phyloP scores from a whole-genome alignment of 2,329 filamentous ascomycete genomes.

The Davidsoniella eucalypti region DNA sequence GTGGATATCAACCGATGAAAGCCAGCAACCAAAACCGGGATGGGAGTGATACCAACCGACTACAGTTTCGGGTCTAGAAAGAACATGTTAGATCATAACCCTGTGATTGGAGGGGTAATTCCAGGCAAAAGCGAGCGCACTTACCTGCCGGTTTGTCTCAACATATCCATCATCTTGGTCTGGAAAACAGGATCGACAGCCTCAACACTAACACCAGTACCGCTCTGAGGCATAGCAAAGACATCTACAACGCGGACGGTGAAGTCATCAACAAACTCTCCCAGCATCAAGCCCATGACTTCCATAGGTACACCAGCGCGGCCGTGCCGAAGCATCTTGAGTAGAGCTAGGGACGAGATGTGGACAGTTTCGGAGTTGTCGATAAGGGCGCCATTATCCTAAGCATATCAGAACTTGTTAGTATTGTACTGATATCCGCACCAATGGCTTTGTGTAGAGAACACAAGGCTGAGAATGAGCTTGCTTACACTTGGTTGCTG shows the following conservation, averaged over 20 bases:
- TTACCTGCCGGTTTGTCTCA: constrained; percentile 88
- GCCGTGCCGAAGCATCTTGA: constrained; percentile 98
- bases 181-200: constrained; percentile 97
- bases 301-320: constrained; percentile 98
- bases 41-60: constrained; percentile 99
- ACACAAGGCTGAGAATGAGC: background rate
- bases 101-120: background rate
- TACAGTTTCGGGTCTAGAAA: constrained; percentile 70
- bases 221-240: constrained; percentile 97
- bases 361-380: constrained; percentile 99
- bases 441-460: background rate
- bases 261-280: constrained; percentile 35
- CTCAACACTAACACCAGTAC: constrained; percentile 94
- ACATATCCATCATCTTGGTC: constrained; percentile 99
- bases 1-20: constrained; percentile 98
- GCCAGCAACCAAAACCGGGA: constrained; percentile 97
- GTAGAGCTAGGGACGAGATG: constrained; percentile 88
- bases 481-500: constrained; percentile 8
- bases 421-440: too few relatives aligned
- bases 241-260: constrained; percentile 92
- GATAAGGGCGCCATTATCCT: constrained; percentile 85
- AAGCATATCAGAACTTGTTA: background rate
- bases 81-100: background rate
- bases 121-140: constrained; percentile 16
- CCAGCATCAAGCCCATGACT: constrained; percentile 89